Conservation (phyloP, 179 eudicot species). For the Heliamphora pulchella region DNA sequence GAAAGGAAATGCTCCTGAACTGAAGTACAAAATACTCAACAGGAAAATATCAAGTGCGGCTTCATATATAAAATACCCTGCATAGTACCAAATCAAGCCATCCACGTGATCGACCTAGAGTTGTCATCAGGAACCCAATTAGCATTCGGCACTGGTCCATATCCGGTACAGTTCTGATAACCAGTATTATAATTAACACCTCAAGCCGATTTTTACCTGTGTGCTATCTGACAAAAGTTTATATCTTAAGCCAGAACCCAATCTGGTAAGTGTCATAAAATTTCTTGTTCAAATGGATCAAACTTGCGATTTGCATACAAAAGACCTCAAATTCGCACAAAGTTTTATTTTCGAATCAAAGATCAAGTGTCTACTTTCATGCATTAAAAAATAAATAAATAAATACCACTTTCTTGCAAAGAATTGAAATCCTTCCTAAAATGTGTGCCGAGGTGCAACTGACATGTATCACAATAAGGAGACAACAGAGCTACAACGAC, state of each 20-base stretch:
- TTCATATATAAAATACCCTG: no score
- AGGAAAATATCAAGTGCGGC: no score
- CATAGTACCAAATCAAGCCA: no score
- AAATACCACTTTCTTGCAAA: neutral
- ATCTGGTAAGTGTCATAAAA: neutral
- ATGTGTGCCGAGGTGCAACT: neutral
- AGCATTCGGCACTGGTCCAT: no score
- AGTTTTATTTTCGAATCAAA: neutral
- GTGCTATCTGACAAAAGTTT: neutral
- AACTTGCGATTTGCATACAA: no score
- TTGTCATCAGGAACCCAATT: no score
- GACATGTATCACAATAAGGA: no score
- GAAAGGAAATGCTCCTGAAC: neutral
- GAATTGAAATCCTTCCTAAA: neutral
- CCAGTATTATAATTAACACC: neutral
- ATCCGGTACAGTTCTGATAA: neutral
- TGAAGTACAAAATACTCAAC: neutral
- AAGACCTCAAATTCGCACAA: no score
- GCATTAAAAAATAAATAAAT: neutral
- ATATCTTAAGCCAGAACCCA: neutral
- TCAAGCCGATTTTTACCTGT: neutral
- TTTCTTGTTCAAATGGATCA: no score
- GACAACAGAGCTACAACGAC: neutral
- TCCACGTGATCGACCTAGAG: no score
- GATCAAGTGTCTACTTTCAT: neutral